phyloP scores from a whole-genome alignment of 495 filamentous ascomycete species.

The Tuber borchii region DNA sequence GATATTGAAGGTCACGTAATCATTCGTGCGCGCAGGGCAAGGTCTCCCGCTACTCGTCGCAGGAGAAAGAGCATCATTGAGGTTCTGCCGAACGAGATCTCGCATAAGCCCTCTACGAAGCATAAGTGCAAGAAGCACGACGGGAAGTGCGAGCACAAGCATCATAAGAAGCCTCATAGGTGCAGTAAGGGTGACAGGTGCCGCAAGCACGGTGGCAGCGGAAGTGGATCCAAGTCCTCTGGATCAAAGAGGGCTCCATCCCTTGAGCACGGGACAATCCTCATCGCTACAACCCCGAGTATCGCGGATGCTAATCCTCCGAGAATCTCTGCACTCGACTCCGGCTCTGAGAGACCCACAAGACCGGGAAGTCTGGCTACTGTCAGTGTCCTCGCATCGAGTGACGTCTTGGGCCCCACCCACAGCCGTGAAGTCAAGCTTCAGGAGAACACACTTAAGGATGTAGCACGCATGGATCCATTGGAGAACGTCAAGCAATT shows the following conservation, averaged over 20 bases:
- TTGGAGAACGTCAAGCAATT: constrained; percentile 89
- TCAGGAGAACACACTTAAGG: constrained; percentile 62
- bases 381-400: constrained; percentile 82
- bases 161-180: constrained; percentile 55
- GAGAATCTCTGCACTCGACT: constrained; percentile 23
- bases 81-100: constrained; percentile 34
- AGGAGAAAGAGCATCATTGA: constrained; percentile 11
- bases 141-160: constrained; percentile 26
- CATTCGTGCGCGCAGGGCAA: constrained; percentile 18
- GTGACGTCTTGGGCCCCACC: constrained; percentile 71
- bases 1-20: constrained; percentile 27
- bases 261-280: constrained; percentile 38
- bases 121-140: constrained; percentile 44
- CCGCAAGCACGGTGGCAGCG: constrained; percentile 49
- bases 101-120: constrained; percentile 39
- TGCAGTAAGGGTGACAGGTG: constrained; percentile 91
- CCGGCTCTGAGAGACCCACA: constrained; percentile 13
- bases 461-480: constrained; percentile 64
- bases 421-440: constrained; percentile 58
- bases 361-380: constrained; percentile 32
- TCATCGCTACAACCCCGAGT: constrained; percentile 41
- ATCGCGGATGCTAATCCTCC: constrained; percentile 38
- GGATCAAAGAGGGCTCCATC: constrained; percentile 59
- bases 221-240: constrained; percentile 46
- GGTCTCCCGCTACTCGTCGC: constrained; percentile 25